Evolutionary conservation across 2,329 filamentous ascomycete genomes (phyloP).

Genomic region (Aspergillus candidus): DNA sequence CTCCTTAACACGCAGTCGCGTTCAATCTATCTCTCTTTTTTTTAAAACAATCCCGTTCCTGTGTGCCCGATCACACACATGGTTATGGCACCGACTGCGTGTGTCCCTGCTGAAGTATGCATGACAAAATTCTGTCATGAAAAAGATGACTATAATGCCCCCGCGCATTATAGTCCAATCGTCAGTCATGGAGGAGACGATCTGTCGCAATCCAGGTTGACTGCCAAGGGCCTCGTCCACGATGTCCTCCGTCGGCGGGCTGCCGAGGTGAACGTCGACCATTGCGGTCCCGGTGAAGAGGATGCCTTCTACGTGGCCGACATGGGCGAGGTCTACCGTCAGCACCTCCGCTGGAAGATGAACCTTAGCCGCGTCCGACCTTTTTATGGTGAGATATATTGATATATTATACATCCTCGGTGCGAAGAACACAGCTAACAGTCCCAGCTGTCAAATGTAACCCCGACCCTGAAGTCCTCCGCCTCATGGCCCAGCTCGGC

Average conservation of each 20-base stretch:
- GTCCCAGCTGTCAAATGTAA: conserved; percentile 91
- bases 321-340: conserved; percentile 95
- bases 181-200: conserved; percentile 43
- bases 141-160: conserved; percentile 29
- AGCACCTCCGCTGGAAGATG: conserved; percentile 97
- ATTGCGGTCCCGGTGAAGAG: conserved; percentile 86
- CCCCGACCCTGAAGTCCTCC: conserved; percentile 82
- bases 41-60: conserved; percentile 15
- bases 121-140: conserved; percentile 25
- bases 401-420: no score
- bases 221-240: conserved; percentile 75
- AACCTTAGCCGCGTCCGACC: conserved; percentile 88
- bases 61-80: conserved; percentile 37
- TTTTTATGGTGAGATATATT: conserved; percentile 69
- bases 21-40: conserved; percentile 12
- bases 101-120: conserved; percentile 46
- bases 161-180: conserved; percentile 25
- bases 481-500: conserved; percentile 79
- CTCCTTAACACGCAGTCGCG: conserved; percentile 67
- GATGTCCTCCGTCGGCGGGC: conserved; percentile 81
- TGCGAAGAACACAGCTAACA: background rate
- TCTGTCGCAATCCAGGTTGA: conserved; percentile 36
- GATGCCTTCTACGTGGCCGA: conserved; percentile 98
- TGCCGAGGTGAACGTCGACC: conserved; percentile 75
- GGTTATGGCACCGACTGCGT: conserved; percentile 68